Percentiles rank a stretch among this genome's conserved stretches.
These are phyloP conservation scores for Fallopia convolvulus DNA, from an alignment of 148 eudicot genomes.

Conservation along the genomic window DNA sequence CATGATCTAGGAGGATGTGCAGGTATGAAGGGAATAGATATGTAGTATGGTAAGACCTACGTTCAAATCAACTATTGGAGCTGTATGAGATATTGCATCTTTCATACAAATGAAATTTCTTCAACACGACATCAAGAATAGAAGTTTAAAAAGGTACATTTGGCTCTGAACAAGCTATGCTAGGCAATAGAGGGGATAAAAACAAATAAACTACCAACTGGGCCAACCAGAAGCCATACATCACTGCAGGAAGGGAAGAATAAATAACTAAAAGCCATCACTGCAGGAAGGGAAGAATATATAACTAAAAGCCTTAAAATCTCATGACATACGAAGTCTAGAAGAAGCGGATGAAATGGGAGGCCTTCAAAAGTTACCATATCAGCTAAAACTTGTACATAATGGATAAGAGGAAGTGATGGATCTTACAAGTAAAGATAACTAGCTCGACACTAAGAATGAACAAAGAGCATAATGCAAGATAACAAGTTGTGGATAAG, in stretches of 20 bases:
- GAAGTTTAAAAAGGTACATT: background rate
- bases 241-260: too few relatives aligned
- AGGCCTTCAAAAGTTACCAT: background rate
- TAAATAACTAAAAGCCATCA: too few relatives aligned
- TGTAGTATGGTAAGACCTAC: background rate
- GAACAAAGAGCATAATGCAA: background rate
- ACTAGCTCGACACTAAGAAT: background rate
- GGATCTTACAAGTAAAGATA: background rate
- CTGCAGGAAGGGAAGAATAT: background rate
- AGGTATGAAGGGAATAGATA: too few relatives aligned
- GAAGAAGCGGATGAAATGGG: background rate
- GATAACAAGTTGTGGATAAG: background rate
- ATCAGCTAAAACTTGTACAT: background rate
- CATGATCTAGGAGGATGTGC: too few relatives aligned
- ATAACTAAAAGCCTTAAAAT: background rate
- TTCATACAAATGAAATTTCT: background rate
- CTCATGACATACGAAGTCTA: background rate
- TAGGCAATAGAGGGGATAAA: background rate
- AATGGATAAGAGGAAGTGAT: background rate
- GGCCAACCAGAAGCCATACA: background rate
- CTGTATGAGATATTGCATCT: background rate
- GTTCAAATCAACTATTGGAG: background rate
- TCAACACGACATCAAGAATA: background rate
- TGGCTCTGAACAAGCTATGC: background rate
- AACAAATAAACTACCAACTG: background rate